A percentile compares a stretch with the other conserved stretches of the same genome.
Conservation (phyloP, 176 grass and related monocot genomes). For the Typha latifolia region DNA sequence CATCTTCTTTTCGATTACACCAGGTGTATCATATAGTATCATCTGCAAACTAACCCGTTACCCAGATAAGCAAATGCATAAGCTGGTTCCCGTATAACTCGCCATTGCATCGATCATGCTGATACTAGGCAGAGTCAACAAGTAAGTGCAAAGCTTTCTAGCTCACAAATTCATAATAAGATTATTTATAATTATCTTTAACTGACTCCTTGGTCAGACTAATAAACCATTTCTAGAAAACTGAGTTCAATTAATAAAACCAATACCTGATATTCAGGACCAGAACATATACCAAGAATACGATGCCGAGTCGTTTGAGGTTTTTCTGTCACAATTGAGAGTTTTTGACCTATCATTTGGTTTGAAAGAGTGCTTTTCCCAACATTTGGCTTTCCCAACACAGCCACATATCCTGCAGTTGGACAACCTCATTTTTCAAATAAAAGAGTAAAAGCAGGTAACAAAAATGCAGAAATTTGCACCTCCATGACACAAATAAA, state of each 20-base stretch:
- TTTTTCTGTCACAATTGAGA: conserved; percentile 92
- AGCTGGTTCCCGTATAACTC: no score
- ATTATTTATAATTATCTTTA: no score
- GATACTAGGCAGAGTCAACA: no score
- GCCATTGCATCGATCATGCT: no score
- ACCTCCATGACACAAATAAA: background rate
- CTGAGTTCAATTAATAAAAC: conserved; percentile 11
- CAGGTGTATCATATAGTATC: conserved; percentile 94
- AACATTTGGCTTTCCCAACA: conserved; percentile 87
- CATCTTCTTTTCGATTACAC: conserved; percentile 79
- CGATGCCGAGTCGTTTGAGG: conserved; percentile 79
- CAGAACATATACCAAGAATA: conserved; percentile 92
- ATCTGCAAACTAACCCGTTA: conserved; percentile 94
- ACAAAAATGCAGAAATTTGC: background rate
- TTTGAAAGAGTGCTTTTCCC: conserved; percentile 94
- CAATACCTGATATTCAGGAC: conserved; percentile 78
- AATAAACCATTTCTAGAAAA: background rate
- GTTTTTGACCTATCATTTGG: conserved; percentile 91
- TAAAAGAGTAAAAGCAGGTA: background rate
- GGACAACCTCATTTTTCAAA: background rate
- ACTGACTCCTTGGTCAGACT: no score
- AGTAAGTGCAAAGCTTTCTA: no score
- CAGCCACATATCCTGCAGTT: conserved; percentile 73
- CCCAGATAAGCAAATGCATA: conserved; percentile 43
- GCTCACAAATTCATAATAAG: no score